Base-by-base conservation (phyloP, 805 yeast species). In the Starmerella powellii region DNA sequence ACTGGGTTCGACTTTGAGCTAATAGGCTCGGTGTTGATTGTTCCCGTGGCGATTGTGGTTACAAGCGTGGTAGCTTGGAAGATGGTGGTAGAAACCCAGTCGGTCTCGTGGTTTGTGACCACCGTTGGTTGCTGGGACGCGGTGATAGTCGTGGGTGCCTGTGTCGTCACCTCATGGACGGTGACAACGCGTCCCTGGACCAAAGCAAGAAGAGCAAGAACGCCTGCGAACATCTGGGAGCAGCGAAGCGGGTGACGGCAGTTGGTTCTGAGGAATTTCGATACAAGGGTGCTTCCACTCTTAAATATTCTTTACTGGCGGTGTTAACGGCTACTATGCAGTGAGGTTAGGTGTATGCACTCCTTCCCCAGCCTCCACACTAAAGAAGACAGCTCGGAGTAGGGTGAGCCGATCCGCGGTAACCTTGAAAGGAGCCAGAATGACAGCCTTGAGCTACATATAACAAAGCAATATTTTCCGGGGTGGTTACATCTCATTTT, bases 1-100 rank as follows among this genome's bases (percentile, higher is more conserved):
- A 62, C 59, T 16, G 67, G 67, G 24, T 58, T 50, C 6, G 47
- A 46, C 19, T 58, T 46, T 13, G 55, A 48, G 20, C 59, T 49
- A 6, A 62, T 45, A 20, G 65, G 50, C 19, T 57, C 48, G 3
- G 66, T 59, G 31, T 58, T 42, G 16, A 57, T 42, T 1, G 56
- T 44, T 8, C 63, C 58, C 13, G 57, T 49, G 6, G 63, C 55
- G 16, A 60, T 59, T 10, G 63, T 57, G 5, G 55, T 52, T 18
- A 60, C 60, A 17, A 53, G 42, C 20, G 61, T 56, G 5, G 54
- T 38, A 3, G 64, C 64, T 29, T 41, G 41, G 43, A 53, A 59
- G 5, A 60, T 42, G 2, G 63, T 59, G n/a, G 48, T 44, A 10
- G 58, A 52, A 2, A 35, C 46, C 43, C 45, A 48, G 15, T 40